A percentile compares a stretch with the other conserved stretches of the same genome.
phyloP scores from a whole-genome alignment of 2,329 filamentous ascomycete species.

The Neofusicoccum laricinum region DNA sequence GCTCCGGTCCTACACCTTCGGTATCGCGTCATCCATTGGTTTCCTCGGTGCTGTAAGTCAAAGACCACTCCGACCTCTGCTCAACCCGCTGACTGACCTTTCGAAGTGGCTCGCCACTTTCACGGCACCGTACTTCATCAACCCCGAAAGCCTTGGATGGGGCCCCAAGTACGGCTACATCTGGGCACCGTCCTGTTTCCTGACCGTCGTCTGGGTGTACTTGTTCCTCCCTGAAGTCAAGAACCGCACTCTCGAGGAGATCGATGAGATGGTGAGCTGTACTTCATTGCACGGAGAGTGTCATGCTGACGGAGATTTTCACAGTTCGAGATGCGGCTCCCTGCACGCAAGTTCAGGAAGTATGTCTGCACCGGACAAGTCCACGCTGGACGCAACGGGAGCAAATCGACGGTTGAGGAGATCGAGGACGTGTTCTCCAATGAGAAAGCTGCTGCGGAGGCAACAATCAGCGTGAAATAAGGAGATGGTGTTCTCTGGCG shows the following conservation, averaged over 20 bases:
- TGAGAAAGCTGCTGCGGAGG: constrained; percentile 21
- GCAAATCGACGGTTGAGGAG: constrained; percentile 20
- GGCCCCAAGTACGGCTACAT: constrained; percentile 53
- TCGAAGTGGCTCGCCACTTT: constrained; percentile 53
- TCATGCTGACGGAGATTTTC: too few relatives aligned
- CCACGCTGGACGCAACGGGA: background rate
- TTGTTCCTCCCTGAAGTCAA: constrained; percentile 37
- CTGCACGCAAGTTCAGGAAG: constrained; percentile 31
- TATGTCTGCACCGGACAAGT: constrained; percentile 28
- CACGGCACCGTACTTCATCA: constrained; percentile 60
- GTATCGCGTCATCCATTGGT: constrained; percentile 50
- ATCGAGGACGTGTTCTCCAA: constrained; percentile 19
- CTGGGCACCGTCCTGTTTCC: constrained; percentile 39
- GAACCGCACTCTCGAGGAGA: constrained; percentile 36
- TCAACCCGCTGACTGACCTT: background rate
- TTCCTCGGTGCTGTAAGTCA: constrained; percentile 48
- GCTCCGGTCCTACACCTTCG: constrained; percentile 57
- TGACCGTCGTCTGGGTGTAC: constrained; percentile 31
- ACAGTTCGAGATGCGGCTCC: constrained; percentile 27
- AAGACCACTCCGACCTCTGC: background rate
- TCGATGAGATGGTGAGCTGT: constrained; percentile 28
- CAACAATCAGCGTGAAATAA: background rate
- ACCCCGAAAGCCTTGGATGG: constrained; percentile 54
- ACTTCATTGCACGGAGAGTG: too few relatives aligned
- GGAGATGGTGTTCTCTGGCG: too few relatives aligned